phyloP scores from a whole-genome alignment of 2,329 filamentous ascomycete genomes.

The Monilinia fructicola region DNA sequence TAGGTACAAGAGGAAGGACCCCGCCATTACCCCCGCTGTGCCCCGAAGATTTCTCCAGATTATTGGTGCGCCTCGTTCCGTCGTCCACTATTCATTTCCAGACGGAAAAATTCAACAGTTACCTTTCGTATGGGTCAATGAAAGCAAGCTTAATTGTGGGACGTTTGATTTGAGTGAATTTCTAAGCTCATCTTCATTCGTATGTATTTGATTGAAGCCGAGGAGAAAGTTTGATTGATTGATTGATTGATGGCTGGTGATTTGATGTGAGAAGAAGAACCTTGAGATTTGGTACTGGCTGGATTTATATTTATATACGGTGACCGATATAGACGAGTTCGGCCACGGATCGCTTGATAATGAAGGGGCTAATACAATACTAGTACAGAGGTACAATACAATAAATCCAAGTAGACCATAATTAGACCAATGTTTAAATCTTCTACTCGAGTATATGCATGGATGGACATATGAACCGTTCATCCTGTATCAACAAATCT shows the following conservation, averaged over 20 bases:
- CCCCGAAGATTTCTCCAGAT: conserved; percentile 15
- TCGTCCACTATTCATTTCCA: conserved; percentile 17
- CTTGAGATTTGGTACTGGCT: neutral
- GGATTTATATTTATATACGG: neutral
- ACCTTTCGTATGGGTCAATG: neutral
- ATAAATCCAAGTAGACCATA: too few species aligned
- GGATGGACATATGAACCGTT: too few species aligned
- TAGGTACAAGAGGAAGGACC: conserved; percentile 16
- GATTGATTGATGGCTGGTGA: neutral
- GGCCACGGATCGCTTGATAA: neutral
- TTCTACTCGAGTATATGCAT: too few species aligned
- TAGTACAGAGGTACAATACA: too few species aligned
- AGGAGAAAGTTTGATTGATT: neutral
- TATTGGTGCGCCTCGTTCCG: conserved; percentile 19
- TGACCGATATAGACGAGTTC: neutral
- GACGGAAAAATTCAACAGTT: conserved; percentile 1
- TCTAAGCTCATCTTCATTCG: too few species aligned
- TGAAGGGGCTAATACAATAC: conserved; percentile 2
- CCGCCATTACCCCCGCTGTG: conserved; percentile 15
- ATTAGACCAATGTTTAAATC: too few species aligned
- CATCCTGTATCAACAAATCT: too few species aligned
- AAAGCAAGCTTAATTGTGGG: conserved; percentile 1
- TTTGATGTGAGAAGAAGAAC: neutral
- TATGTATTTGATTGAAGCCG: neutral
- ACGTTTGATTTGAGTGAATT: neutral